Conservation (phyloP, 2,329 filamentous ascomycete genomes). For the Boeremia lycopersici region DNA sequence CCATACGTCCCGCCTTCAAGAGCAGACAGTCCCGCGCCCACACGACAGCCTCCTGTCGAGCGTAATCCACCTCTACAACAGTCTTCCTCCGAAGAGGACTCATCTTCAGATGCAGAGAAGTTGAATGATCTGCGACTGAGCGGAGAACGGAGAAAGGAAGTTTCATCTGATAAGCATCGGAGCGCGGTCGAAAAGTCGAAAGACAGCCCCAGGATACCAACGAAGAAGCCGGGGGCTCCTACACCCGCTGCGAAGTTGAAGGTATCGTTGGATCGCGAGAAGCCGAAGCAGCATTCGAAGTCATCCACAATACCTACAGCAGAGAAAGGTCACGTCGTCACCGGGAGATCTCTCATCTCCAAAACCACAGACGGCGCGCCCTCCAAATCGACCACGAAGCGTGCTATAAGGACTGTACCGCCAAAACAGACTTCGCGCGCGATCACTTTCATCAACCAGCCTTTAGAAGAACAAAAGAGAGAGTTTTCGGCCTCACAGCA, state of each 20-base stretch:
- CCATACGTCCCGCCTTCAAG: neutral
- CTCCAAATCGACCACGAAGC: neutral
- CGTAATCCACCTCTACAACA: slow-evolving; percentile 24
- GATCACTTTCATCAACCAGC: slow-evolving; percentile 38
- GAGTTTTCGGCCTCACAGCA: slow-evolving; percentile 20
- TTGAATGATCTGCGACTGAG: slow-evolving; percentile 15
- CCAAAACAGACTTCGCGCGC: slow-evolving; percentile 5
- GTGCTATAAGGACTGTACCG: slow-evolving; percentile 4
- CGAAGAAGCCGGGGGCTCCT: neutral
- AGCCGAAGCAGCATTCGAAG: neutral
- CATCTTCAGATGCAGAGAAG: neutral
- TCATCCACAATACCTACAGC: neutral
- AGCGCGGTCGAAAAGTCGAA: neutral
- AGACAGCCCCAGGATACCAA: neutral
- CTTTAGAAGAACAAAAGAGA: slow-evolving; percentile 15
- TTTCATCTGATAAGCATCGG: neutral
- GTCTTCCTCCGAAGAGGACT: slow-evolving; percentile 24
- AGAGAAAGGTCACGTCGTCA: neutral
- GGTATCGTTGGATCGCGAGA: neutral
- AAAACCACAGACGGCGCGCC: neutral
- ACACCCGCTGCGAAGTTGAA: too few species aligned
- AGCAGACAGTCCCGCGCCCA: neutral
- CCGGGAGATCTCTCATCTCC: neutral
- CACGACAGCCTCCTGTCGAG: neutral
- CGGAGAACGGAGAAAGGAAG: slow-evolving; percentile 2